These are phyloP conservation scores for Lentinula novae-zelandiae DNA, from an alignment of 1,284 basidiomycete genomes.

Conservation along the genomic window DNA sequence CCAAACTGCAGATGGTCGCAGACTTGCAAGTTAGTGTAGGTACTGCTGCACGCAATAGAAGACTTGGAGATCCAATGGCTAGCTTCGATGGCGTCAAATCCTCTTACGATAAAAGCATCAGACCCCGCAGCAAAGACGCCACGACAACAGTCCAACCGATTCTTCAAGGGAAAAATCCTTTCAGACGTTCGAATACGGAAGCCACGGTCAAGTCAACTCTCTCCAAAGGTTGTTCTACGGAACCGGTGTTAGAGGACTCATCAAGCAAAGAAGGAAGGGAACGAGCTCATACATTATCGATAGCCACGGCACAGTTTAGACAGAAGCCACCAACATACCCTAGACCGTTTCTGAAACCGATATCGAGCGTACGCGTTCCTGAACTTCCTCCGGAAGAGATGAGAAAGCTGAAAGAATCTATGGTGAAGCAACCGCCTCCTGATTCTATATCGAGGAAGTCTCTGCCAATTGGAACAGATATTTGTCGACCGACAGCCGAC, in stretches of 20 bases:
- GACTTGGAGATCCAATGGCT: not conserved
- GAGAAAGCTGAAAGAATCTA: constrained; percentile 14
- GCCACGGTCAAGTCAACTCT: not conserved
- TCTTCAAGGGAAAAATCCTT: constrained; percentile 1
- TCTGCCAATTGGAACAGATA: not conserved
- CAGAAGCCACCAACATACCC: not conserved
- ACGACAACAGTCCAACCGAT: not conserved
- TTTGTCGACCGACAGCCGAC: not conserved
- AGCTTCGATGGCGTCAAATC: not conserved
- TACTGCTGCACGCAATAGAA: not conserved
- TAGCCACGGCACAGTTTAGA: not conserved
- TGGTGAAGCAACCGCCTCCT: not conserved
- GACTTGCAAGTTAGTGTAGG: not conserved
- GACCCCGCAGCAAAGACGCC: not conserved
- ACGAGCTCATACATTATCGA: not conserved
- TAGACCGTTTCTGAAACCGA: constrained; percentile 28
- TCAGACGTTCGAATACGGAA: not conserved
- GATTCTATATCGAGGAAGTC: not conserved
- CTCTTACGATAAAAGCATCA: not conserved
- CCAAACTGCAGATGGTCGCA: constrained; percentile 1
- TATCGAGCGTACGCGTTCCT: constrained; percentile 32
- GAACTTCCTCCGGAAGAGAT: constrained; percentile 22
- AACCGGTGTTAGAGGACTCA: not conserved
- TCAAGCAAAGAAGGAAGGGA: not conserved
- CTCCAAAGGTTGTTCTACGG: not conserved